Base-by-base conservation (phyloP, 2,329 filamentous ascomycete species). In the Shiraia bambusicola region DNA sequence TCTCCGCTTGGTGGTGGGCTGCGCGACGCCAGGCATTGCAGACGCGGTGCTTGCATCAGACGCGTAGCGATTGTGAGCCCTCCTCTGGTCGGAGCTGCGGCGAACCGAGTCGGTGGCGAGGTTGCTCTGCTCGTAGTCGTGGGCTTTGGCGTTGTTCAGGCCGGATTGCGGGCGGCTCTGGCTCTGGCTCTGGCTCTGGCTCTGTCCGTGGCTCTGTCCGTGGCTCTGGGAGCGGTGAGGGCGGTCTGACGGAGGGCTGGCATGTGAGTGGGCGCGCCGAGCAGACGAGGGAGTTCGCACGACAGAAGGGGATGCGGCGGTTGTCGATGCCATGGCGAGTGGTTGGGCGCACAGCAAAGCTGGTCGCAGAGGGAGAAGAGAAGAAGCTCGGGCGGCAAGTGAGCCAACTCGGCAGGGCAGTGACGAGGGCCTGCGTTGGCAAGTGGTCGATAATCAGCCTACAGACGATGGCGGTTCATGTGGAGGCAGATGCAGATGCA, bases 111-210 rank as follows among this genome's bases (percentile, higher is more conserved):
- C 52, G 32, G 78, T 75, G 58, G 81, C 79, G 72, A 87, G 69
- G 73, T 84, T 84, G 58, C 78, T 76, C 58, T 83, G 79, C 71
- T 92, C 88, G 74, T 83, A 84, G 70, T 93, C 87, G 67, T 84
- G 77, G 60, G 85, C 82, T 42, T 76, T 74, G 55, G 79, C 75
- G 63, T 72, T 74, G 42, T 72, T 72, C 31, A 82, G 72, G 31
- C 73, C 71, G 34, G 68, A 66, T 56, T 70, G 74, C 59, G 72
- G 76, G 44, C 56, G 59, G 34, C 31, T 40, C 45, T 48, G 49
- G 54, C 45, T 45, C 52, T 56, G 56, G 57, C 40, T 36, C 43
- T 66, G 61, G 26, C 40, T 36, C 43, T 66, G 61, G 26, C n/a
- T n/a, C n/a, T n/a, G n/a, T n/a, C n/a, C n/a, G 44, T 55, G 59